Base-by-base conservation (phyloP, 2,329 filamentous ascomycete genomes). In the Claviceps purpurea region DNA sequence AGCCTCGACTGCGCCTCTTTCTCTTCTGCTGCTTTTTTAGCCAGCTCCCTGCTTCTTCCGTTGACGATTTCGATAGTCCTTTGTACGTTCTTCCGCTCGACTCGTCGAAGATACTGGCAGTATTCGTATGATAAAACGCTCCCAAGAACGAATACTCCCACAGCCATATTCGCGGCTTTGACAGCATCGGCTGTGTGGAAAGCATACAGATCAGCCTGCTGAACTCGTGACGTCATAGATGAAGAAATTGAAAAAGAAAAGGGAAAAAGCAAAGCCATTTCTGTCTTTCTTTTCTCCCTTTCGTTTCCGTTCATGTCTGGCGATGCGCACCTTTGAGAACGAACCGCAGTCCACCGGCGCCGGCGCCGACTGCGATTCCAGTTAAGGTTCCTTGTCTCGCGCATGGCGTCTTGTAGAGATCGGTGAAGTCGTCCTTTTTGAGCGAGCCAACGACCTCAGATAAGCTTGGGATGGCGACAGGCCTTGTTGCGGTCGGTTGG, bases 11-110 rank as follows among this genome's bases (percentile, higher is more conserved):
- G 62, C 57, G 63, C 65, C 60, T 63, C 64, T 54, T 59, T 61
- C 56, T 73, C 72, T 51, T 70, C 70, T 43, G 68, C 69, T 56
- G 74, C 69, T 57, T 70, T 70, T 57, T 68, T 69, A 53, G 69
- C 71, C 56, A 70, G 68, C 52, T 65, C 70, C 66, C 57, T 72
- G 65, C 61, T 82, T 76, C 63, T 82, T 78, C 69, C 63, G 45
- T 64, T 61, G 45, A 67, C 68, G 39, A 73, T 79, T 64, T 95
- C 88, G 52, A 95, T 84, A 4, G 87, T 87, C 57, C 89, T 76
- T 65, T 86, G 85, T 82, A 98, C 91, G 56, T 88, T 85, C 56
- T 83, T 80, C 60, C 84, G 79, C 68, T 97, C 91, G 55, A 84
- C 76, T 47, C 79, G 74, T 54, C 89, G 77, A 56, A 79, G 77